Base-by-base conservation (phyloP, 106 monocot species). In the Apostasia shenzhenica region DNA sequence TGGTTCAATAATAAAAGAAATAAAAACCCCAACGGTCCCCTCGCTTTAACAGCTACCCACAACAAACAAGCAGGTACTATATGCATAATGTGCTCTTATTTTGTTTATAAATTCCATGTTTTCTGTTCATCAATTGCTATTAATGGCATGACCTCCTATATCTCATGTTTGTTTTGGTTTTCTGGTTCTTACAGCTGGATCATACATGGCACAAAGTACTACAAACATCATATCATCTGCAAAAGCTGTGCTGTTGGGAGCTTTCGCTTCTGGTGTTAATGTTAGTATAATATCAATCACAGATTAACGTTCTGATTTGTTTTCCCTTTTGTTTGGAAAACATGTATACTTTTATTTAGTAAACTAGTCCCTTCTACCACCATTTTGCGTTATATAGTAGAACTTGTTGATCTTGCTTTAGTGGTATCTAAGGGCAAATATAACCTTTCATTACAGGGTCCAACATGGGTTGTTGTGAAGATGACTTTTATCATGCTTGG, bases 401-500 rank as follows among this genome's bases (percentile, higher is more conserved):
- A 26, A 26, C 45, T 59, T 59, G 41, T 41, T 4, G 39, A 39
- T 6, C 41, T 59, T 63, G n/a, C 45, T 44, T 6, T 65, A 63
- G 3, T 62, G 4, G 48, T 1, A 37, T 65, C 48, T 65, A 14
- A 49, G 47, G 6, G 14, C 48, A 0, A 48, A 2, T 48, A 8
- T 12, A 48, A 8, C 60, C 13, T 59, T 67, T 11, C 45, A 62
- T 60, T 74, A 1, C 48, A 95, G 95, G 78, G 55, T 9, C 86
- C 91, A 1, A 95, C 95, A 55, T 95, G 95, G 95, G 70, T 55
- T 81, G 76, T 76, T 26, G 78, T 95, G 56, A 88, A 91, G 86
- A 66, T 84, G 45, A 62, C 76, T 40, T 95, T 95, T 75, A 52
- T 86, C 61, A 71, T 89, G 72, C 88, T 95, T 14, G 88, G 83